These are phyloP conservation scores for Endocladia muricata DNA, from an alignment of 31 red algal genomes.

Conservation along the genomic window DNA sequence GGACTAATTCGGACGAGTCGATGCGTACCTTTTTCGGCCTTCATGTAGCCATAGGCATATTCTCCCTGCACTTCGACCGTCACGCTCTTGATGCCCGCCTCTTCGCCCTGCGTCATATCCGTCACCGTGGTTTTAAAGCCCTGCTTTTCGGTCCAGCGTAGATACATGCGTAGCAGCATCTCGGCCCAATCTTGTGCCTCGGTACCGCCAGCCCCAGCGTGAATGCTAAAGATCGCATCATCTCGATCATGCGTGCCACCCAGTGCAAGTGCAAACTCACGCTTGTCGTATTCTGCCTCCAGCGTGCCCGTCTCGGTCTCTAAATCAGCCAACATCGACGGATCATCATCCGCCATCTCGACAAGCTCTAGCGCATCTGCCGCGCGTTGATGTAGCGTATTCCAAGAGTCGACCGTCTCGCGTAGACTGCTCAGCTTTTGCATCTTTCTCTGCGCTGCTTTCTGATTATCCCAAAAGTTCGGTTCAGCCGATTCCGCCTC, in stretches of 20 bases:
- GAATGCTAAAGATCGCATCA: constrained; percentile 13
- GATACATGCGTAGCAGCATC: constrained; percentile 79
- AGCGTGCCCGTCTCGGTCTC: background rate
- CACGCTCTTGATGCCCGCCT: constrained; percentile 47
- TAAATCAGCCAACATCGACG: background rate
- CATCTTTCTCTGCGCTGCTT: background rate
- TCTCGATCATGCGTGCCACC: background rate
- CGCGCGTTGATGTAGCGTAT: constrained; percentile 10
- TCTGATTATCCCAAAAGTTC: constrained; percentile 13
- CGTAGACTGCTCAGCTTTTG: background rate
- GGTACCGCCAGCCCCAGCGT: constrained; percentile 81
- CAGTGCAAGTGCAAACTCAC: background rate
- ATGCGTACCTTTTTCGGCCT: constrained; percentile 67
- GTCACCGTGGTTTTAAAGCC: constrained; percentile 29
- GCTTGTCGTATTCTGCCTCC: background rate
- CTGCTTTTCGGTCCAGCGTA: constrained; percentile 37
- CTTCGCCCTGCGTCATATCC: constrained; percentile 34
- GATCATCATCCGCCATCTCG: constrained; percentile 18
- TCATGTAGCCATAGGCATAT: constrained; percentile 61
- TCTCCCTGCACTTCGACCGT: constrained; percentile 36
- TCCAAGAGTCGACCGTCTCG: background rate
- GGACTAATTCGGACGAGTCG: constrained; percentile 64
- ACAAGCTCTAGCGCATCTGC: constrained; percentile 8
- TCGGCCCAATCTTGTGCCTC: constrained; percentile 87
- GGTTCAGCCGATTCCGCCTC: background rate